Conservation (phyloP, 1,139 yeast genomes). For the Diutina siamensis region DNA sequence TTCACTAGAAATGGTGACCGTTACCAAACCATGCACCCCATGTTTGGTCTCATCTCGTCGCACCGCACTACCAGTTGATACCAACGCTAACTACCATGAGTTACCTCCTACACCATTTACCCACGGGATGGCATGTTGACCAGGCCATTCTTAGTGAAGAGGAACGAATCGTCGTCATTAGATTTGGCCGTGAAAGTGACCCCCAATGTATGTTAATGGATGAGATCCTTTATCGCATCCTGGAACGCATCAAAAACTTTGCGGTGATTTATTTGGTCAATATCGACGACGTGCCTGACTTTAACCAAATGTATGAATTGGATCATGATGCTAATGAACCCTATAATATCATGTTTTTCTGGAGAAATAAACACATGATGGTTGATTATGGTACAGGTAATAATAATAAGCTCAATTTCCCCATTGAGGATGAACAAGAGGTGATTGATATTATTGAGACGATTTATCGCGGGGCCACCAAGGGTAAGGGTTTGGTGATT, state of each 20-base stretch:
- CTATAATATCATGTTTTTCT: slow-evolving; percentile 87
- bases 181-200: slow-evolving; percentile 77
- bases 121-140: slow-evolving; percentile 92
- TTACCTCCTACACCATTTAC: slow-evolving; percentile 66
- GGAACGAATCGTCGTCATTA: slow-evolving; percentile 72
- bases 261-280: slow-evolving; percentile 86
- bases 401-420: slow-evolving; percentile 83
- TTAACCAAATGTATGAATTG: slow-evolving; percentile 84
- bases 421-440: slow-evolving; percentile 72
- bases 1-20: no score
- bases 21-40: neutral
- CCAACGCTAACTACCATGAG: neutral
- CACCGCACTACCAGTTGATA: neutral
- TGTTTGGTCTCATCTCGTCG: no score
- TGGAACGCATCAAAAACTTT: slow-evolving; percentile 78
- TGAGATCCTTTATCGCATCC: slow-evolving; percentile 65
- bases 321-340: slow-evolving; percentile 49
- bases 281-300: slow-evolving; percentile 81
- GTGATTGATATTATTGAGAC: slow-evolving; percentile 86
- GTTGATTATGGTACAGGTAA: slow-evolving; percentile 98
- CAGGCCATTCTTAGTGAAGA: slow-evolving; percentile 84
- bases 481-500: slow-evolving; percentile 85
- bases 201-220: slow-evolving; percentile 85
- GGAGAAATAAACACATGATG: slow-evolving; percentile 91
- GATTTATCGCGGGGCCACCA: slow-evolving; percentile 79